phyloP scores from a whole-genome alignment of 2,329 filamentous ascomycete species.

The Cladosporium sp. region DNA sequence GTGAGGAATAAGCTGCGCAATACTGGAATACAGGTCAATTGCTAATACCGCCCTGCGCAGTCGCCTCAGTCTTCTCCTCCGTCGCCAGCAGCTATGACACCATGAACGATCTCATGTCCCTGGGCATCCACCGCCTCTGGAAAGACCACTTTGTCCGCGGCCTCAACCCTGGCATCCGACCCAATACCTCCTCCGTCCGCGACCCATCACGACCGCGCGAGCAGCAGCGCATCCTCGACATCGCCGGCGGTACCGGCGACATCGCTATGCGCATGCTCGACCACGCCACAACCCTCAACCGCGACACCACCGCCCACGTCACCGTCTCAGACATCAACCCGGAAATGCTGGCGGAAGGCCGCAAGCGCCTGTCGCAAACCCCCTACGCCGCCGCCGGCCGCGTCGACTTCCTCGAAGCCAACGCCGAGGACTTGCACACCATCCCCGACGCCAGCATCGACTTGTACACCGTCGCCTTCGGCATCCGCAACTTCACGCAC shows the following conservation, averaged over 20 bases:
- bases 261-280: constrained; percentile 96
- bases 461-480: constrained; percentile 95
- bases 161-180: constrained; percentile 71
- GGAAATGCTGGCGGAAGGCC: constrained; percentile 86
- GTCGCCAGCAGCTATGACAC: constrained; percentile 92
- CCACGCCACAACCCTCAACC: constrained; percentile 75
- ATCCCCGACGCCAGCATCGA: constrained; percentile 73
- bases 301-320: constrained; percentile 74
- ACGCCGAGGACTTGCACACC: constrained; percentile 70
- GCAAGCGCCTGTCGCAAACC: constrained; percentile 66
- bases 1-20: constrained; percentile 35
- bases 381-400: constrained; percentile 54
- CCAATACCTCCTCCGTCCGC: constrained; percentile 37
- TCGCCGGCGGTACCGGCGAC: constrained; percentile 94
- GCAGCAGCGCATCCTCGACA: constrained; percentile 79
- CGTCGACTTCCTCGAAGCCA: constrained; percentile 78
- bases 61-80: constrained; percentile 87
- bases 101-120: constrained; percentile 99
- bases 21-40: too few relatives aligned
- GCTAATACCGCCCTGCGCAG: constrained; percentile 39
- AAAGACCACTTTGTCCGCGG: constrained; percentile 94
- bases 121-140: constrained; percentile 95
- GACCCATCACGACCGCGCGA: constrained; percentile 39
- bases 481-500: constrained; percentile 94
- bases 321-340: constrained; percentile 96